Percentiles rank a stretch among this genome's conserved stretches.
These are phyloP conservation scores for Epichloe gansuensis DNA, from an alignment of 2,329 filamentous ascomycete species.

Conservation along the genomic window DNA sequence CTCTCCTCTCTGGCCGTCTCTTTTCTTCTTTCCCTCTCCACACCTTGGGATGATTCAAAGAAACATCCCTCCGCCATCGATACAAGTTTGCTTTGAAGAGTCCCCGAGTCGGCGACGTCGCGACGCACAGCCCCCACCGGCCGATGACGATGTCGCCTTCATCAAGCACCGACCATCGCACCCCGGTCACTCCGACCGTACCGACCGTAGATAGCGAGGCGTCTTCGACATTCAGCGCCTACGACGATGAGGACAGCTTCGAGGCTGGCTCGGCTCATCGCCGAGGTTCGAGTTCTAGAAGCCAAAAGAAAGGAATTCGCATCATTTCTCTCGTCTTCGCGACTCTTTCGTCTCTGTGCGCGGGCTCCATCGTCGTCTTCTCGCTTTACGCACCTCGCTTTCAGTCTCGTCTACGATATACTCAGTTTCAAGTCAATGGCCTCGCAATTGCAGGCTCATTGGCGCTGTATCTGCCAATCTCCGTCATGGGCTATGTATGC, in stretches of 20 bases:
- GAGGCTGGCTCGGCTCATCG: conserved; percentile 9
- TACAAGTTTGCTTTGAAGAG: background rate
- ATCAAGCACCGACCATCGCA: conserved; percentile 3
- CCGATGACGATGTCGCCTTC: conserved; percentile 3
- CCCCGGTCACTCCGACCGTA: background rate
- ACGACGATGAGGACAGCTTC: conserved; percentile 7
- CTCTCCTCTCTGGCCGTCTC: background rate
- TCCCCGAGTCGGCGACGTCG: background rate
- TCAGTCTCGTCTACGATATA: conserved; percentile 74
- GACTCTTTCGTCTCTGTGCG: conserved; percentile 54
- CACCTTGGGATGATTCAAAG: background rate
- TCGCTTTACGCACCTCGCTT: conserved; percentile 88
- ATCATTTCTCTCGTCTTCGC: conserved; percentile 40
- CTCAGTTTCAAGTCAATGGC: conserved; percentile 82
- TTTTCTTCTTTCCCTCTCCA: background rate
- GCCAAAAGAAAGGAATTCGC: conserved; percentile 23
- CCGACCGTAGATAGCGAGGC: conserved; percentile 1
- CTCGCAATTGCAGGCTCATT: conserved; percentile 79
- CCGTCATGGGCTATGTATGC: conserved; percentile 79
- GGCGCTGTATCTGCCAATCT: conserved; percentile 84
- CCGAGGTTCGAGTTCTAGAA: conserved; percentile 12
- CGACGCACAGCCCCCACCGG: background rate
- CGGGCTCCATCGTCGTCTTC: conserved; percentile 85
- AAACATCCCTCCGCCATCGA: background rate
- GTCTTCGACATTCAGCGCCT: conserved; percentile 2